Base-by-base conservation (phyloP, 2,329 filamentous ascomycete genomes). In the Aspergillus persii region DNA sequence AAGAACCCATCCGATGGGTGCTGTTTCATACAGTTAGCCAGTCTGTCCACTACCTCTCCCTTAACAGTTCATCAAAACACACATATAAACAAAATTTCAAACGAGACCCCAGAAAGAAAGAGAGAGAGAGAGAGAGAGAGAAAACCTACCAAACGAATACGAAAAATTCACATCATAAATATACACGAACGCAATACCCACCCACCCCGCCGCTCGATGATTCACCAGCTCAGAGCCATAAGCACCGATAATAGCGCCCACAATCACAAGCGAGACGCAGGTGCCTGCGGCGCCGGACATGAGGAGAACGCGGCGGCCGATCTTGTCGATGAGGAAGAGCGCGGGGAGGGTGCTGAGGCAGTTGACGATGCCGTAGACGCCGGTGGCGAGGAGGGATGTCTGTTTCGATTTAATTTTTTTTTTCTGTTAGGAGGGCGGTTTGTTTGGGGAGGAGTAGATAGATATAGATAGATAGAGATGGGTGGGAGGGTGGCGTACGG, bases 311-410 rank as follows among this genome's bases (percentile, higher is more conserved):
- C 73, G 66, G 48, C 71, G 69, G 36, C 74, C 70, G 41, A 76
- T 56, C 50, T 70, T 69, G 62, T 77, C 70, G 48, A 77, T 71
- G 41, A 75, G 65, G 63, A 76, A 67, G 11, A 76, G 64, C 0
- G 71, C 71, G 0, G 72, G 66, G 26, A 76, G 64, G 3, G 75
- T 69, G 62, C 69, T 70, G 51, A 75, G 62, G 56, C 70, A 68
- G 64, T 79, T 74, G 61, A 75, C 69, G 31, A 78, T 76, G 11
- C 77, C 73, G 26, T 76, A 77, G 0, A 76, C 70, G 23, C 73
- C 73, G 0, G 74, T 72, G 46, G 71, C 70, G 26, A 76, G 69
- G 58, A 75, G 71, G 8, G 73, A 74, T 29, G 67, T 69, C 66
- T 69, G 27, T 36, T 33, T 23, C 8, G 8, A 9, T 33, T 33